Base-by-base conservation (phyloP, 1,284 basidiomycete genomes). In the Ceratobasidium papillatum region DNA sequence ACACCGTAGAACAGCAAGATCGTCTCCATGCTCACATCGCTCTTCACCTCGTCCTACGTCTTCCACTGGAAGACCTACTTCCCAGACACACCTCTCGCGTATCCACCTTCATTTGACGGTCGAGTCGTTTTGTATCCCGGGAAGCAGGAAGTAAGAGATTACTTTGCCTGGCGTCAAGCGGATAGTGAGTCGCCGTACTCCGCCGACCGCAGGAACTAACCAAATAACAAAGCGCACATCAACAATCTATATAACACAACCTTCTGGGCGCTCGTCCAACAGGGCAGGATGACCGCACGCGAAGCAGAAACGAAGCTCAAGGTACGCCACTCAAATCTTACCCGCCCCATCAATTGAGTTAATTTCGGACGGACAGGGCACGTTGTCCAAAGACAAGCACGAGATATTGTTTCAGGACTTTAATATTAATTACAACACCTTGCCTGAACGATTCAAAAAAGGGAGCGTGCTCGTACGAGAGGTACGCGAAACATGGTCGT, bases 221-320 rank as follows among this genome's bases (percentile, higher is more conserved):
- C n/a, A 3, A 54, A 51, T 51, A 25, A 59, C 17, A 30, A 79
- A 98, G 96, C 98, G 0, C 98, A 99, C 81, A 94, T 99, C 82
- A 99, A 99, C 82, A 99, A 99, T 80, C 85, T 99, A 27, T 97
- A 99, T 85, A 99, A 99, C 80, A 99, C 98, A 0, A 86, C 86
- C 0, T 99, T 99, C 81, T 99, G 97, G 98, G 93, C 96, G 0
- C 86, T 99, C 9, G 90, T 99, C 0, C 89, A 93, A 52, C 86
- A 92, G 78, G 93, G 90, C 8, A 92, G 90, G 0, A 84, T 91
- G 80, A 91, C 89, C 0, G 90, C 92, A 0, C 86, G 89, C 2
- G 88, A 98, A 78, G 96, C 96, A 0, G 94, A 98, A 80, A 88
- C 90, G 41, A 88, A 88, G 0, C 85, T 97, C 3, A 86, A 86